Evolutionary conservation across 2,329 filamentous ascomycete genomes (phyloP), one percentile per base, ranked within the genome.

Genomic region (Aspergillus cejpii): DNA sequence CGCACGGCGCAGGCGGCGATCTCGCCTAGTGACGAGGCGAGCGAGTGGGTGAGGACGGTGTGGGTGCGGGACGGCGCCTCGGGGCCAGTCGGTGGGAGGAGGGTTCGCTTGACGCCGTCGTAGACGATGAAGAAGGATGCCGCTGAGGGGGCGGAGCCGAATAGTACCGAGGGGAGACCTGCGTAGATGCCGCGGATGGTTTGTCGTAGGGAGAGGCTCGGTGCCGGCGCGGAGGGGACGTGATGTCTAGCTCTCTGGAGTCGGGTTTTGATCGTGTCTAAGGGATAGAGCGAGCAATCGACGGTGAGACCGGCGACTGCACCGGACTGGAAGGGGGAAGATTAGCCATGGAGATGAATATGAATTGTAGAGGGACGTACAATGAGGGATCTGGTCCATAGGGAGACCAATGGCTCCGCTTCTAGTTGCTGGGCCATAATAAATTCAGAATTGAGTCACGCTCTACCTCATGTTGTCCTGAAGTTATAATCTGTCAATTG

Each of bases 71-170:
- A 60, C 44, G 52, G 53, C 6, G 45, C 40, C 14, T 56, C 55
- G 38, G 64, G 48, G 15, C 54, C 51, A 6, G 50, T 43, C 11
- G 66, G 31, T 1, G 57, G 47, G 12, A 83, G 68, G 26, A 75
- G 58, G 17, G 66, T 60, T 48, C 69, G 63, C 66, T 90, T 94
- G 40, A 84, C 74, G 41, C 78, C 75, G 70, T 96, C 90, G 74
- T 95, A 95, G 41, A 88, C 92, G 64, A 87, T 85, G 78, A 98
- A 98, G 80, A 98, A 98, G 62, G 95, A 86, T 34, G 92, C 91
- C 1, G 94, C 92, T 44, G 89, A 88, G 0, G 92, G 92, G 0
- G 92, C 91, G 37, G 87, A 94, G 23, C 94, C 92, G 46, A 96
- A 83, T 40, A 97, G 75, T 0, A 90, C 89, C 46, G 82, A 87